A percentile compares a stretch with the other conserved stretches of the same genome.
Evolutionary conservation across 2,329 filamentous ascomycete genomes (phyloP).

Genomic region (Pezicula rhizophila): DNA sequence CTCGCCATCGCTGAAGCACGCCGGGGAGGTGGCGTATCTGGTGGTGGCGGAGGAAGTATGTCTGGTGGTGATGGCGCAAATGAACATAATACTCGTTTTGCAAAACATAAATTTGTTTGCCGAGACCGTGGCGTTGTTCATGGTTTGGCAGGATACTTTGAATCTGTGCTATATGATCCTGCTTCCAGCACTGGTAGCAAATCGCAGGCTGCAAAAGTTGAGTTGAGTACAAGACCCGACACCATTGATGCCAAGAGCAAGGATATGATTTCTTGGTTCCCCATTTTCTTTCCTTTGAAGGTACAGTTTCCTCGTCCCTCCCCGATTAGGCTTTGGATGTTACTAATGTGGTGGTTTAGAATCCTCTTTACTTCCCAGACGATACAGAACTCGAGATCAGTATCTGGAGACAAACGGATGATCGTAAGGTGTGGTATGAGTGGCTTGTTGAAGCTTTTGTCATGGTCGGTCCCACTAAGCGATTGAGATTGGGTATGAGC

Average conservation of each 20-base stretch:
- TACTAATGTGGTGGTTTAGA: slow-evolving; percentile 42
- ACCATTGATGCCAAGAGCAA: slow-evolving; percentile 88
- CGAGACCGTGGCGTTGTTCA: slow-evolving; percentile 78
- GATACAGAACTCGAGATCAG: slow-evolving; percentile 80
- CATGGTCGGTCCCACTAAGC: slow-evolving; percentile 51
- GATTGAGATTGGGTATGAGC: slow-evolving; percentile 60
- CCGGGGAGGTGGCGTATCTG: slow-evolving; percentile 57
- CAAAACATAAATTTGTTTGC: slow-evolving; percentile 72
- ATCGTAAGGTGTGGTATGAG: slow-evolving; percentile 96
- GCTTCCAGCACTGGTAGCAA: slow-evolving; percentile 23
- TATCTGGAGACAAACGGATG: slow-evolving; percentile 95
- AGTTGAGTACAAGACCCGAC: slow-evolving; percentile 88
- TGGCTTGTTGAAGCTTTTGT: slow-evolving; percentile 88
- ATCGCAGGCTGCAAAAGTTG: slow-evolving; percentile 50
- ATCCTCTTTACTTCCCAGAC: slow-evolving; percentile 78
- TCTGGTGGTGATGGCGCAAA: slow-evolving; percentile 74
- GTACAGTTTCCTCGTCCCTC: slow-evolving; percentile 42
- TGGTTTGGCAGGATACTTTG: slow-evolving; percentile 90
- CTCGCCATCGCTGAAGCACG: slow-evolving; percentile 50
- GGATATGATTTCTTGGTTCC: slow-evolving; percentile 99
- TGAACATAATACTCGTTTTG: slow-evolving; percentile 82
- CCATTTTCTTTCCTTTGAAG: slow-evolving; percentile 95
- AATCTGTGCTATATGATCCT: slow-evolving; percentile 80
- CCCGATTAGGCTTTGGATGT: neutral
- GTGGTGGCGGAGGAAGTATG: slow-evolving; percentile 67